Evolutionary conservation across 768 basidiomycete species (phyloP).

Genomic region (Russula virescens): DNA sequence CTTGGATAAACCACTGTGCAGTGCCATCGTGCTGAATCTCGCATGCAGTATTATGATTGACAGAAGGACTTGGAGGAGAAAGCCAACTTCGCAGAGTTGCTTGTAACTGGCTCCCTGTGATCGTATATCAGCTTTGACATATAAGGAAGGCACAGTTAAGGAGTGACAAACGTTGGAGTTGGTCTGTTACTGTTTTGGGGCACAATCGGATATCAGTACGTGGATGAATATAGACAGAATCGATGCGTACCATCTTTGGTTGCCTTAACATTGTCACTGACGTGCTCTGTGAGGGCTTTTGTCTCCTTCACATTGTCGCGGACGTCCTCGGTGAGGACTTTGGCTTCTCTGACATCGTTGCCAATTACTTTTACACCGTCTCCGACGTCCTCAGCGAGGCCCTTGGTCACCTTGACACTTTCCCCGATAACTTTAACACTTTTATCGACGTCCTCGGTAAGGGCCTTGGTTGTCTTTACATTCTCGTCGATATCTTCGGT

Average conservation of each 20-base stretch:
- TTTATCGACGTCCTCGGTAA: no score
- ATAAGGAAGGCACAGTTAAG: not conserved
- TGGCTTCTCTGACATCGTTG: no score
- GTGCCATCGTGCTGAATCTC: not conserved
- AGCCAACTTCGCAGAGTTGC: not conserved
- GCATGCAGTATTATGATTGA: slow-evolving; percentile 6
- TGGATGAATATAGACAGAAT: not conserved
- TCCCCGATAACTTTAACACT: no score
- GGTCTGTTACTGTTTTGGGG: not conserved
- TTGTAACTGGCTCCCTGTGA: not conserved
- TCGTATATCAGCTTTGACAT: not conserved
- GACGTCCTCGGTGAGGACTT: no score
- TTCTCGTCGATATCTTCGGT: no score
- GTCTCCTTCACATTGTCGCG: no score
- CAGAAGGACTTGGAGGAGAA: slow-evolving; percentile 5
- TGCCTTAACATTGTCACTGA: not conserved
- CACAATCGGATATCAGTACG: not conserved
- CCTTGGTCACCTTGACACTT: not conserved
- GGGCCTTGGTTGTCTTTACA: no score
- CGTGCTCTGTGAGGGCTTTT: no score
- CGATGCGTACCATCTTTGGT: not conserved
- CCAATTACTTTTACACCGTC: no score
- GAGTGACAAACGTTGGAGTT: not conserved
- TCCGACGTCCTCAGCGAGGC: not conserved
- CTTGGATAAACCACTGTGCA: not conserved